Base-by-base conservation (phyloP, 2,329 filamentous ascomycete species). In the Gnomoniopsis smithogilvyi region DNA sequence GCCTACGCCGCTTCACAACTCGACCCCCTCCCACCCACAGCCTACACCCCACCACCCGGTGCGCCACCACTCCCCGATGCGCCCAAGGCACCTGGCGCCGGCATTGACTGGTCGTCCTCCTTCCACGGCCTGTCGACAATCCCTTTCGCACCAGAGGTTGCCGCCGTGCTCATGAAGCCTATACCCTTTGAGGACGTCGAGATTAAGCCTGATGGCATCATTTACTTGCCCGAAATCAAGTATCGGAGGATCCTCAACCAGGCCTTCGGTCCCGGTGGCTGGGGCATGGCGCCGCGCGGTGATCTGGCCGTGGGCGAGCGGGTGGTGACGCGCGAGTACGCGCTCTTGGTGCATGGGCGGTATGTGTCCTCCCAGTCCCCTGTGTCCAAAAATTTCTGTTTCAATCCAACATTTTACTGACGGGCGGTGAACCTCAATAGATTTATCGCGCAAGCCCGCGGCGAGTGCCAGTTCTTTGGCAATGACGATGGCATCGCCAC, bases 201-300 rank as follows among this genome's bases (percentile, higher is more conserved):
- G 78, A 89, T 99, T 71, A 99, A 99, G 79, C 94, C 95, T 34
- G 95, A 99, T 76, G 95, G 95, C 36, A 94, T 99, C 66, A 80
- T 98, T 61, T 99, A 98, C 73, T 80, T 99, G 60, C 95, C 95
- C 14, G 95, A 99, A 80, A 98, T 99, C 80, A 97, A 98, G 78
- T 99, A 99, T 77, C 81, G 95, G 48, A 81, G 94, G 63, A 94
- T 96, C 64, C 75, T 99, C 67, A 97, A 98, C 73, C 79, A 81
- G 68, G 92, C 92, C 0, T 99, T 99, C 76, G 94, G 95, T 0
- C 95, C 95, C 0, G 95, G 96, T 56, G 95, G 90, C 7, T 99
- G 95, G 95, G 95, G 95, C 1, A 78, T 99, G 56, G 94, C 94
- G 58, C 95, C 95, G 11, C 80, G 93, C 60, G 89, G 92, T 17